Evolutionary conservation across 1,284 basidiomycete species (phyloP).

Genomic region (Pisolithus thermaeus): DNA sequence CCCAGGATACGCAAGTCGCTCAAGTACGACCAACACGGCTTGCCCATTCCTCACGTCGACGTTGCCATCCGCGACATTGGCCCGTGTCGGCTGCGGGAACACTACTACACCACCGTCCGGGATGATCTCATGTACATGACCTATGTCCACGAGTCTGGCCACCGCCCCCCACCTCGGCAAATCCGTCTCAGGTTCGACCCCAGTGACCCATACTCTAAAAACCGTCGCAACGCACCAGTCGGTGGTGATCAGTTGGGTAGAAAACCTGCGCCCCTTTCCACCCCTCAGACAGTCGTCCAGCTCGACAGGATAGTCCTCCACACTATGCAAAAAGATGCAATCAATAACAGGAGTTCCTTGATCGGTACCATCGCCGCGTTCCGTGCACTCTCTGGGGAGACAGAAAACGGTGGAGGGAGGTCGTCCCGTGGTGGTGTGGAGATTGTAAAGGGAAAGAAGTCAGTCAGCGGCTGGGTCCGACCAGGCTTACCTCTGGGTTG

Average conservation of each 20-base stretch:
- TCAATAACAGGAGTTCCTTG: conserved; percentile 72
- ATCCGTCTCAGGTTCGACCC: conserved; percentile 73
- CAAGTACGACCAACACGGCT: conserved; percentile 41
- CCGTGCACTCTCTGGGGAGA: conserved; percentile 84
- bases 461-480: conserved; percentile 84
- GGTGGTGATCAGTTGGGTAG: conserved; percentile 67
- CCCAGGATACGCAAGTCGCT: conserved; percentile 44
- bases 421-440: conserved; percentile 73
- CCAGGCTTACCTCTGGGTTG: conserved; percentile 80
- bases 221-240: conserved; percentile 66
- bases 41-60: conserved; percentile 64
- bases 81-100: conserved; percentile 72
- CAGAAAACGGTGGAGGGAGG: conserved; percentile 61
- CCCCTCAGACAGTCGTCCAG: conserved; percentile 61
- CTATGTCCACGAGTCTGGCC: conserved; percentile 68
- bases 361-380: conserved; percentile 84
- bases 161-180: conserved; percentile 47
- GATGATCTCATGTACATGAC: conserved; percentile 95
- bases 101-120: conserved; percentile 80
- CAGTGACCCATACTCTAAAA: conserved; percentile 71
- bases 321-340: conserved; percentile 77
- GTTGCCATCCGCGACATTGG: conserved; percentile 67
- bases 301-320: conserved; percentile 86
- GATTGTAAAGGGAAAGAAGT: conserved; percentile 74
- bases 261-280: conserved; percentile 58